phyloP scores from a whole-genome alignment of 208 protist species.

The Crithidia acanthocephali region DNA sequence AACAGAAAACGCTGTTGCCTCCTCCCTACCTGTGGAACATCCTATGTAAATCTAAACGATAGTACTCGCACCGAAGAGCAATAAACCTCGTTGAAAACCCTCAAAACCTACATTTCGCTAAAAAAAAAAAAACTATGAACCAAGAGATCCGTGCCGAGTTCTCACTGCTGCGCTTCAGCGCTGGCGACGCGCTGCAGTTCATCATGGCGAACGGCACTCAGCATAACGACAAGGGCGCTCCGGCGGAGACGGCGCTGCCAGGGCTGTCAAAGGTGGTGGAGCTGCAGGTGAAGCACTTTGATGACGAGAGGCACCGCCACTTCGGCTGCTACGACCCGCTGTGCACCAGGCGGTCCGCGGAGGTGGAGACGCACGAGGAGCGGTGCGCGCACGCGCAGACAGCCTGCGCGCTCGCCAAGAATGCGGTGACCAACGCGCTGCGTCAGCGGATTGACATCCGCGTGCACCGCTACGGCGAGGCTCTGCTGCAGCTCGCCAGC shows the following conservation, averaged over 20 bases:
- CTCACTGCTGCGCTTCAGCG: conserved; percentile 20
- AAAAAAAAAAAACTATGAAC: conserved; percentile 17
- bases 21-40: no score
- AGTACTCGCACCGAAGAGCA: no score
- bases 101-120: neutral
- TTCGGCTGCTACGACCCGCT: conserved; percentile 27
- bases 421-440: conserved; percentile 10
- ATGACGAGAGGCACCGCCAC: neutral
- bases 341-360: neutral
- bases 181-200: conserved; percentile 25
- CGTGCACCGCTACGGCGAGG: conserved; percentile 28
- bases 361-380: conserved; percentile 20
- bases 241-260: neutral
- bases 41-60: no score
- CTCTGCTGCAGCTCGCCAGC: conserved; percentile 22
- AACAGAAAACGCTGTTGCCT: no score
- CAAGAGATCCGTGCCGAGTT: conserved; percentile 13
- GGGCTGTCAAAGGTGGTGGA: conserved; percentile 21
- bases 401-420: conserved; percentile 31
- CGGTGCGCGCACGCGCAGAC: conserved; percentile 28
- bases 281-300: conserved; percentile 20
- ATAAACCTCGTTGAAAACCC: no score
- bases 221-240: neutral
- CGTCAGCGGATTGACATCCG: conserved; percentile 21
- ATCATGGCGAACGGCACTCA: conserved; percentile 23